Conservation (phyloP, 108 stramenopile species). For the Conticribra guillardii region DNA sequence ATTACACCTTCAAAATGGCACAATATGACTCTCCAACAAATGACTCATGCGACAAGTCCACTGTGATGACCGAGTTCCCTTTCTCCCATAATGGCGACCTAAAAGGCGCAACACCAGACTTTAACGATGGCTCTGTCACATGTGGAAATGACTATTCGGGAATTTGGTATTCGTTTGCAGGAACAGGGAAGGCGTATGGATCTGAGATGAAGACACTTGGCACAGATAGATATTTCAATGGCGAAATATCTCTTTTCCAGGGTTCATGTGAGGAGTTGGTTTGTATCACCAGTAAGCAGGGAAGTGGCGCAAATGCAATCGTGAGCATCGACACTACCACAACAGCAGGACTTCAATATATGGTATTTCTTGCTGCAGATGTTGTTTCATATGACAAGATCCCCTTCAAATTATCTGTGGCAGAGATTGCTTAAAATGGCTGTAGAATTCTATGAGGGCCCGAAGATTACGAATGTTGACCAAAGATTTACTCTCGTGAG, state of each 20-base stretch:
- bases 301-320: not conserved
- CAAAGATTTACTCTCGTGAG: no score
- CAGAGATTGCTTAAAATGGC: not conserved
- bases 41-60: constrained; percentile 1
- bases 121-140: not conserved
- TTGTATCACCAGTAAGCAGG: not conserved
- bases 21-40: constrained; percentile 10
- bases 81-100: not conserved
- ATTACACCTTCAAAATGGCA: not conserved
- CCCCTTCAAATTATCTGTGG: not conserved
- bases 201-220: not conserved
- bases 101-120: not conserved
- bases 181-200: not conserved
- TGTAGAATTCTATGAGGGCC: not conserved
- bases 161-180: not conserved
- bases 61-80: constrained; percentile 9
- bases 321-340: not conserved
- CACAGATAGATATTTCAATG: not conserved
- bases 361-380: not conserved
- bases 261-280: not conserved
- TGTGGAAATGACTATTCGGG: not conserved
- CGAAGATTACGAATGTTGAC: no score
- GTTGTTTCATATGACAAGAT: not conserved
- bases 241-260: not conserved
- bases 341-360: not conserved